Conservation (phyloP, 2,329 filamentous ascomycete genomes). For the Pyrenophora teres region DNA sequence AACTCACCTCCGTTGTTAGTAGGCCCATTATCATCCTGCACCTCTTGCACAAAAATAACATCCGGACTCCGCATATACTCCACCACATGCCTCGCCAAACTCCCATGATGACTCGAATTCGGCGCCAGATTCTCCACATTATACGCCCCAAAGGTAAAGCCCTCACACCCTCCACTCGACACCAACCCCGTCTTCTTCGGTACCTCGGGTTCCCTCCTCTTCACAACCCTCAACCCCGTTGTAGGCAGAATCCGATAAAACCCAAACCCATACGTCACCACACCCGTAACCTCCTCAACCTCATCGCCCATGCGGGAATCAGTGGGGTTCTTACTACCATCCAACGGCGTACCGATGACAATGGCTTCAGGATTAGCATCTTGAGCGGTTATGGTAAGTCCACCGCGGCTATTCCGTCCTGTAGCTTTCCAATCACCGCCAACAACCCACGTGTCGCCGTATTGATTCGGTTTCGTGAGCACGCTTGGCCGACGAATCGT, state of each 20-base stretch:
- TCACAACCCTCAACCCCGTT: conserved; percentile 59
- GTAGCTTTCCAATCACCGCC: conserved; percentile 65
- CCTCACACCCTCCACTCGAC: conserved; percentile 62
- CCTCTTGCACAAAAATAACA: conserved; percentile 70
- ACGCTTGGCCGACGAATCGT: conserved; percentile 63
- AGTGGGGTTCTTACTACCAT: conserved; percentile 64
- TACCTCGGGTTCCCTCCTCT: conserved; percentile 52
- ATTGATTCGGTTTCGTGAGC: conserved; percentile 65
- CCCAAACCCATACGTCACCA: conserved; percentile 68
- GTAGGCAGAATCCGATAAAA: conserved; percentile 71
- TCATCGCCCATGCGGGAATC: conserved; percentile 68
- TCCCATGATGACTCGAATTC: conserved; percentile 59
- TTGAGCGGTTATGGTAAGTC: conserved; percentile 63
- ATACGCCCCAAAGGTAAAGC: conserved; percentile 68
- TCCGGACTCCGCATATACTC: conserved; percentile 66
- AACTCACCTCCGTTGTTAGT: conserved; percentile 61
- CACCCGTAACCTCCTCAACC: conserved; percentile 69
- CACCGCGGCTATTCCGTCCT: conserved; percentile 66
- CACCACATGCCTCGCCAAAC: conserved; percentile 68
- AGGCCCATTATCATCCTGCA: conserved; percentile 69
- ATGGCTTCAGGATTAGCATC: conserved; percentile 74
- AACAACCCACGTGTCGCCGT: conserved; percentile 71
- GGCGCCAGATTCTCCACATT: conserved; percentile 72
- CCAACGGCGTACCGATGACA: conserved; percentile 66
- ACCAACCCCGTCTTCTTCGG: conserved; percentile 59